Evolutionary conservation across 345 rosid genomes (phyloP).

Genomic region (Syzygium oleosum): DNA sequence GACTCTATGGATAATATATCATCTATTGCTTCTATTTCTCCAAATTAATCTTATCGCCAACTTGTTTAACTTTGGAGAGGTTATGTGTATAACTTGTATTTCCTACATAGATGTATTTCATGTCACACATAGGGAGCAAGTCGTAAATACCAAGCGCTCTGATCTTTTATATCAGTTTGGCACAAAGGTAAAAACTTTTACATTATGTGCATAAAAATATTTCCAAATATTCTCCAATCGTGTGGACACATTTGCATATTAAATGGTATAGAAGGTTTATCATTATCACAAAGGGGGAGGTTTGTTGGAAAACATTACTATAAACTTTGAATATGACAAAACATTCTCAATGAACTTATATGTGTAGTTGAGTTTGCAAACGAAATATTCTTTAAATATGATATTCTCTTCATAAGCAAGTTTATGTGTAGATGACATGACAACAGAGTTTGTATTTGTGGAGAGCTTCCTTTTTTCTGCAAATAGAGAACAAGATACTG

Average conservation of each 20-base stretch:
- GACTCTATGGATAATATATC: neutral
- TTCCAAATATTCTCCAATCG: neutral
- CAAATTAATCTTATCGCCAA: neutral
- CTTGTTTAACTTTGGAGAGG: neutral
- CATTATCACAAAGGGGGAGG: neutral
- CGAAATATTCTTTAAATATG: neutral
- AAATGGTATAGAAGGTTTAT: neutral
- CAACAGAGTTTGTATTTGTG: neutral
- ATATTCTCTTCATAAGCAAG: neutral
- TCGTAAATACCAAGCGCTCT: neutral
- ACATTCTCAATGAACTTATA: neutral
- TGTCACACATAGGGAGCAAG: neutral
- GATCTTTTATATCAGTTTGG: neutral
- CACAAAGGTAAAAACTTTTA: neutral
- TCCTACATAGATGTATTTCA: neutral
- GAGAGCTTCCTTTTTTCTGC: neutral
- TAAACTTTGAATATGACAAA: neutral
- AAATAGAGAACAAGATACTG: neutral
- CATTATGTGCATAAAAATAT: neutral
- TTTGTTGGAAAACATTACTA: neutral
- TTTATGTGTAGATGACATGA: neutral
- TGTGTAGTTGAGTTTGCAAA: neutral
- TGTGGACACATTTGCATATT: neutral
- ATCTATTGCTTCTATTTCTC: neutral
- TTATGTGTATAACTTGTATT: neutral